A percentile compares a stretch with the other conserved stretches of the same genome.
phyloP scores from a whole-genome alignment of 305 asterid genomes.

The Solanum chacoense region DNA sequence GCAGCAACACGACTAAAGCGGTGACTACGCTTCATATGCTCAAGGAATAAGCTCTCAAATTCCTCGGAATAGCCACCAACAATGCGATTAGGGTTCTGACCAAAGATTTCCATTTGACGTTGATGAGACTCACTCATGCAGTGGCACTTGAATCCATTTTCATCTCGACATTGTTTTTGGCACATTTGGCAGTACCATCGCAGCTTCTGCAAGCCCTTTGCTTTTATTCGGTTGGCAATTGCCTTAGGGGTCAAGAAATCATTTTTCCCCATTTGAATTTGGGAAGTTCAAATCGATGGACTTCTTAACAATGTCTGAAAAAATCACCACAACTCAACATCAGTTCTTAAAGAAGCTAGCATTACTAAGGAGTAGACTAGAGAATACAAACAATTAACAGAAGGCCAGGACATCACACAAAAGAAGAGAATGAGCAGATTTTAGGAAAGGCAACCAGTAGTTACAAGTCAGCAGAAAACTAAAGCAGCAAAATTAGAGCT shows the following conservation, averaged over 20 bases:
- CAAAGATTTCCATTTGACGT: slow-evolving; percentile 86
- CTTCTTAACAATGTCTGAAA: background rate
- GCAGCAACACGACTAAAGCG: slow-evolving; percentile 83
- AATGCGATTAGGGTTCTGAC: slow-evolving; percentile 60
- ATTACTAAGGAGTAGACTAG: background rate
- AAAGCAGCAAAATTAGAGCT: background rate
- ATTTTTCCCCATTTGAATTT: slow-evolving; percentile 57
- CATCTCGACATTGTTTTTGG: slow-evolving; percentile 90
- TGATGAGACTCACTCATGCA: slow-evolving; percentile 92
- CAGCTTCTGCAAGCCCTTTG: slow-evolving; percentile 78
- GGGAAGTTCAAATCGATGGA: background rate
- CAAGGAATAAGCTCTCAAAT: slow-evolving; percentile 53
- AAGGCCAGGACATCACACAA: background rate
- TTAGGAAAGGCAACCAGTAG: background rate
- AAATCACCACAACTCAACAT: background rate
- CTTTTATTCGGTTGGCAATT: slow-evolving; percentile 79
- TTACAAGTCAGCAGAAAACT: background rate
- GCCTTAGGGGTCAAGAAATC: slow-evolving; percentile 89
- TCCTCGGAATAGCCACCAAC: slow-evolving; percentile 74
- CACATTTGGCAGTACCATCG: slow-evolving; percentile 98
- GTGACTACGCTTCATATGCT: slow-evolving; percentile 76
- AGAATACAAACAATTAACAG: background rate
- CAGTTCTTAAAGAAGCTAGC: background rate
- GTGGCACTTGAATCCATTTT: slow-evolving; percentile 94
- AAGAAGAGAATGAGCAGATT: background rate